Base-by-base conservation (phyloP, 306 rosid genomes). In the Casuarina cunninghamiana region DNA sequence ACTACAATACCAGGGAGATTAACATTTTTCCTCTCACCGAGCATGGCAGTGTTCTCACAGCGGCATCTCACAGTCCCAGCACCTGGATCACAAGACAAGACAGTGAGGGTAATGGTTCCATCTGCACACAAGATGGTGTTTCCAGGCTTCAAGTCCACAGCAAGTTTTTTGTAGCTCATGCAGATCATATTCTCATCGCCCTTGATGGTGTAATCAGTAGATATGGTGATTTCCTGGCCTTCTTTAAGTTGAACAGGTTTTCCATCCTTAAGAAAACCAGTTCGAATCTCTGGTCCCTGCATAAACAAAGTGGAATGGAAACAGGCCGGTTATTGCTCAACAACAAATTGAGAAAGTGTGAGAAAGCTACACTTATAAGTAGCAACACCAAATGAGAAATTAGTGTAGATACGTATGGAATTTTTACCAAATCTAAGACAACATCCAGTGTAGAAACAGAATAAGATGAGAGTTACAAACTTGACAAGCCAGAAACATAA, bases 1-100 rank as follows among this genome's bases (percentile, higher is more conserved):
- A 94, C 98, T n/a, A 94, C 96, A 61, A 94, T 79, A 79, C 97
- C 97, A 80, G 97, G 98, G 81, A 94, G 98, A 81, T 94, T 94
- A 72, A 94, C 98, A 87, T 94, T 94, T 82, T 94, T 94, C 73
- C 98, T 88, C 88, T 94, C 98, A 55, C 98, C 98, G 78, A 94
- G 69, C 87, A 84, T 84, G 16, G 97, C 93, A 66, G 88, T 86
- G 89, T 94, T 94, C 72, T 91, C 87, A 80, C 98, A 94, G 15
- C 96, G 88, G 79, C 98, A 94, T 78, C 90, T 88, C 71, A 91
- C 98, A 70, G 83, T 86, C 84, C 90, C 93, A 19, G 87, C 89
- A 16, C 9, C 75, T 26, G 83, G 80, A 84, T 91, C 91, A 80
- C 96, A 91, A 51, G 96, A 90, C 67, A 94, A 79, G 69, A 94